Evolutionary conservation across 176 grass and related monocot genomes (phyloP).

Genomic region (Stipa capillata): DNA sequence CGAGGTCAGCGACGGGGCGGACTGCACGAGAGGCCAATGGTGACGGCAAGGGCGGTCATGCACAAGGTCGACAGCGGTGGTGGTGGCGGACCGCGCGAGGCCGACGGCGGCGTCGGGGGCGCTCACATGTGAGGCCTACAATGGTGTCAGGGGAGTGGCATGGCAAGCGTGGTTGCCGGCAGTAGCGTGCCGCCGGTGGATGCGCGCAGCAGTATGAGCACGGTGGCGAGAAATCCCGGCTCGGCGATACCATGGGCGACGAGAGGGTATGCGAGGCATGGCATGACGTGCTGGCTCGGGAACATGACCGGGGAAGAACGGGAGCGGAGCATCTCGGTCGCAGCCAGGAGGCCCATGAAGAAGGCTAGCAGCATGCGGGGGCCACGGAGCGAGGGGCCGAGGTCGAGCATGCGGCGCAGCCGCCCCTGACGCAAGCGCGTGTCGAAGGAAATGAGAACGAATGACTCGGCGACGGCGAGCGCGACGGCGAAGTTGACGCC

Average conservation of each 20-base stretch:
- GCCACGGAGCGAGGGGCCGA: conserved; percentile 4
- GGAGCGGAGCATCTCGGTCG: too few species aligned
- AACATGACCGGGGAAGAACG: neutral
- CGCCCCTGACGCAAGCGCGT: neutral
- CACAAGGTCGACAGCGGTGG: too few species aligned
- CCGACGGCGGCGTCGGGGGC: too few species aligned
- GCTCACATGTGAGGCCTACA: too few species aligned
- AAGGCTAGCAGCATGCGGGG: conserved; percentile 23
- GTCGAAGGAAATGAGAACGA: conserved; percentile 22
- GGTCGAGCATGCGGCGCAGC: conserved; percentile 20
- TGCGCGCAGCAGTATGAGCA: conserved; percentile 30
- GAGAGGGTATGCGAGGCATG: too few species aligned
- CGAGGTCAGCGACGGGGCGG: too few species aligned
- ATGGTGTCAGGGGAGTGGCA: conserved; percentile 23
- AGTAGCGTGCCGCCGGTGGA: neutral
- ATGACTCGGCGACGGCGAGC: conserved; percentile 2
- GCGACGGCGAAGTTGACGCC: neutral
- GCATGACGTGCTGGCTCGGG: neutral
- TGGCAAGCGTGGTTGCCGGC: neutral
- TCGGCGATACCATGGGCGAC: too few species aligned
- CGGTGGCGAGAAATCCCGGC: too few species aligned
- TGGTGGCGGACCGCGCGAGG: too few species aligned
- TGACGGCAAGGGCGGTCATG: too few species aligned
- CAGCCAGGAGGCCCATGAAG: conserved; percentile 19
- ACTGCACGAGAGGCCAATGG: too few species aligned